Evolutionary conservation across 768 basidiomycete species (phyloP).

Genomic region (Trametes gibbosa): DNA sequence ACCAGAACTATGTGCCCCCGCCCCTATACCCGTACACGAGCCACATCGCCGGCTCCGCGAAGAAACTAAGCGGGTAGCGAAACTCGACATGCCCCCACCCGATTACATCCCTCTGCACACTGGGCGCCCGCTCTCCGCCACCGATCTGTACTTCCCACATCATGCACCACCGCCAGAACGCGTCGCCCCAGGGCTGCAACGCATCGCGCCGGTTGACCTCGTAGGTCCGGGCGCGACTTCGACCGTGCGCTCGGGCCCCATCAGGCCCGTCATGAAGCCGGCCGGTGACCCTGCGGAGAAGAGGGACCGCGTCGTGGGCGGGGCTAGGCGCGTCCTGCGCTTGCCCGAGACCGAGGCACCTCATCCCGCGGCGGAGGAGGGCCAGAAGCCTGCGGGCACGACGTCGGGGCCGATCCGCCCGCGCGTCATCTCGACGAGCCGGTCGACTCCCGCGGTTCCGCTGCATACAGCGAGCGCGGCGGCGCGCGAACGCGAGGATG

Average conservation of each 20-base stretch:
- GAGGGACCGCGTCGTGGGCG: conserved; percentile 21
- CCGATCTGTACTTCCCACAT: conserved; percentile 10
- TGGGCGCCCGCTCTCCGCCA: conserved; percentile 10
- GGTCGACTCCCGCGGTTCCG: conserved; percentile 11
- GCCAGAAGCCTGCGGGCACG: not conserved
- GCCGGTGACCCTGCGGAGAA: conserved; percentile 1
- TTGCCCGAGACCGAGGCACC: conserved; percentile 4
- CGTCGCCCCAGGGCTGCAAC: conserved; percentile 6
- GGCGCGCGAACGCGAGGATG: conserved; percentile 13
- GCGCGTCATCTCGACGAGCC: conserved; percentile 13
- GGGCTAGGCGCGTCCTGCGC: conserved; percentile 23
- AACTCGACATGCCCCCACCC: conserved; percentile 23
- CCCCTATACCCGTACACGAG: not conserved
- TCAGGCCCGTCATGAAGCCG: conserved; percentile 3
- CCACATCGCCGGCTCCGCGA: conserved; percentile 10
- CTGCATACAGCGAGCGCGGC: conserved; percentile 1
- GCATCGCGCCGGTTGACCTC: not conserved
- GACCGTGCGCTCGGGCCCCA: conserved; percentile 8
- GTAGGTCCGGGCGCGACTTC: not conserved
- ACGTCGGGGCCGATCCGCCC: conserved; percentile 5
- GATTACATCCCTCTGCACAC: conserved; percentile 16
- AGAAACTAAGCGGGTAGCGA: conserved; percentile 6
- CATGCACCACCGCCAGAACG: not conserved
- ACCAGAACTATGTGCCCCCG: not conserved
- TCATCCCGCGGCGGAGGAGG: not conserved